Evolutionary conservation across 1,139 yeast species (phyloP).

Genomic region (Meyerozyma smithsonii): DNA sequence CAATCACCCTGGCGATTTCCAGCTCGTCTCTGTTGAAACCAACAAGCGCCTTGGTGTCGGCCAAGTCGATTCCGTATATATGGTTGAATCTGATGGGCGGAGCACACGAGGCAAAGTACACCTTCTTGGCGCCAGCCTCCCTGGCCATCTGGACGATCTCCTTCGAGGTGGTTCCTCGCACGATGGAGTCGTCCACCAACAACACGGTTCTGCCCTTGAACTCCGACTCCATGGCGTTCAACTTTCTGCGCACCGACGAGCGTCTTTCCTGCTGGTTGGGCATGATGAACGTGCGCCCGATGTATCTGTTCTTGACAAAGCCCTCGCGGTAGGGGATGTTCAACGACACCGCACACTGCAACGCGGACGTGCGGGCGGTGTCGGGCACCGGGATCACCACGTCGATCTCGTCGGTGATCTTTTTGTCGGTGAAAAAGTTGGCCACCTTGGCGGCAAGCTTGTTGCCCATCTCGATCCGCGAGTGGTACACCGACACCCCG

Average conservation of each 20-base stretch:
- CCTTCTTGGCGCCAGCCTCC: constrained; percentile 94
- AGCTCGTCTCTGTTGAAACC: constrained; percentile 75
- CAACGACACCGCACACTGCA: constrained; percentile 82
- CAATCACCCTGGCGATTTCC: constrained; percentile 73
- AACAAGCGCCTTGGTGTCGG: constrained; percentile 90
- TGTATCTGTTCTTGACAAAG: constrained; percentile 91
- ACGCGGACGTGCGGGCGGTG: constrained; percentile 90
- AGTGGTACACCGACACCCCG: constrained; percentile 90
- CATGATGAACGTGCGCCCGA: constrained; percentile 97
- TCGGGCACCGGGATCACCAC: constrained; percentile 98
- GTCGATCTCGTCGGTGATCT: constrained; percentile 61
- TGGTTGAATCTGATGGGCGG: constrained; percentile 96
- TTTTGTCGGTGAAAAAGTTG: constrained; percentile 41
- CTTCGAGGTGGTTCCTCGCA: constrained; percentile 93
- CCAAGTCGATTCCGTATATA: constrained; percentile 94
- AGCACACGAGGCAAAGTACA: constrained; percentile 94
- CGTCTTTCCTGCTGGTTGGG: constrained; percentile 95
- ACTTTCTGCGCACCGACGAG: constrained; percentile 87
- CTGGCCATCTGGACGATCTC: constrained; percentile 97
- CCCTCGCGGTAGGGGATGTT: constrained; percentile 92
- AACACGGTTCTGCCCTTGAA: constrained; percentile 82
- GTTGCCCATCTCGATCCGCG: constrained; percentile 92
- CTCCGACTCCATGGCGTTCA: constrained; percentile 95
- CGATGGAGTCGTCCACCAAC: constrained; percentile 94
- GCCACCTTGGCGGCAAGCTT: constrained; percentile 74